These are phyloP conservation scores for Tetracladium marchalianum DNA, from an alignment of 495 filamentous ascomycete species.

Conservation along the genomic window DNA sequence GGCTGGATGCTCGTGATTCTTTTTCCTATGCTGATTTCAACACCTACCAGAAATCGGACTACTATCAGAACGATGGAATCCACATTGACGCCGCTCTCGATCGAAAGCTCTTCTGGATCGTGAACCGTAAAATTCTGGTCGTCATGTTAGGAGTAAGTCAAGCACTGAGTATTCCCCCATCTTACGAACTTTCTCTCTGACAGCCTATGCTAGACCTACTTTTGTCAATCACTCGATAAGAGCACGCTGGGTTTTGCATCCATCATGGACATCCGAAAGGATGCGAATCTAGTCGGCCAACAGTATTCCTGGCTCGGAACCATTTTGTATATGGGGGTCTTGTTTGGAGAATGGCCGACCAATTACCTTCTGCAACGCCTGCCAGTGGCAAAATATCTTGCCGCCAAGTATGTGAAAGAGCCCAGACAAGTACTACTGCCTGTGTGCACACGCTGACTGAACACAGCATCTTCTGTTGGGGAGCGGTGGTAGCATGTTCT, in stretches of 20 bases:
- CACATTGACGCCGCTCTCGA: constrained; percentile 37
- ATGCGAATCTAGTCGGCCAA: constrained; percentile 32
- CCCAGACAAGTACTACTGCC: background rate
- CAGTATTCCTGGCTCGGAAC: constrained; percentile 46
- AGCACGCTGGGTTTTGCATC: constrained; percentile 44
- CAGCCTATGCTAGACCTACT: constrained; percentile 6
- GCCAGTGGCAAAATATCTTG: constrained; percentile 49
- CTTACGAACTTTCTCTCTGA: too few species aligned
- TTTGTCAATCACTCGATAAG: constrained; percentile 21
- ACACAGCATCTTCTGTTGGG: constrained; percentile 49
- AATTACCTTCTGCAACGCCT: constrained; percentile 47
- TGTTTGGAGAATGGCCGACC: constrained; percentile 35
- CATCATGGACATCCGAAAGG: constrained; percentile 41
- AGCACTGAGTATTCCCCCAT: background rate
- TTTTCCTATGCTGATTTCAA: background rate
- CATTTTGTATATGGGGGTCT: constrained; percentile 52
- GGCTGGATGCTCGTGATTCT: constrained; percentile 2
- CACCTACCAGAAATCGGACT: constrained; percentile 19
- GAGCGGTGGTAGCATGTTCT: constrained; percentile 45
- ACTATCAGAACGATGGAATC: constrained; percentile 34
- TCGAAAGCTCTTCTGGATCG: constrained; percentile 24
- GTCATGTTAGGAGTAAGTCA: constrained; percentile 14
- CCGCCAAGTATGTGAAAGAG: constrained; percentile 29
- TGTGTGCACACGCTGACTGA: background rate
- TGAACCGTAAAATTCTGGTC: constrained; percentile 18